Evolutionary conservation across 2,329 filamentous ascomycete genomes (phyloP).

Genomic region (Monilinia fructicola): DNA sequence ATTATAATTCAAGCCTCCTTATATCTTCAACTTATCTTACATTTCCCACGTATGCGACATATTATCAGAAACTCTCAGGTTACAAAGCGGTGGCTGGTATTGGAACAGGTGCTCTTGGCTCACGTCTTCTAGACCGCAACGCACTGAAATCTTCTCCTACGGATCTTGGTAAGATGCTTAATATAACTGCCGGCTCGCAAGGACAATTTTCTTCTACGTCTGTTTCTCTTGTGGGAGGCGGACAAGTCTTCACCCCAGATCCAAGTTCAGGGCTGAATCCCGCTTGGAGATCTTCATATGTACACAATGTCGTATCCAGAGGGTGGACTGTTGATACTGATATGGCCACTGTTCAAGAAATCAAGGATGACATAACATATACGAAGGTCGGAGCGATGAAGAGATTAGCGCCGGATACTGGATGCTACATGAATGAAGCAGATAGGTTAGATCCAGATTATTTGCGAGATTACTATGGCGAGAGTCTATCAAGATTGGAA

Average conservation of each 20-base stretch:
- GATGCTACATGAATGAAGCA: constrained; percentile 48
- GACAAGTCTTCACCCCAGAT: constrained; percentile 38
- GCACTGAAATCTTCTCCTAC: constrained; percentile 30
- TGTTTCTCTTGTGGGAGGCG: constrained; percentile 39
- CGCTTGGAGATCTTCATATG: constrained; percentile 36
- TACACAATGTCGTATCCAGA: constrained; percentile 29
- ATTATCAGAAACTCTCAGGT: constrained; percentile 38
- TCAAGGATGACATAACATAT: constrained; percentile 23
- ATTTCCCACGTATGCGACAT: constrained; percentile 36
- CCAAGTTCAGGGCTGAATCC: constrained; percentile 37
- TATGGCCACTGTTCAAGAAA: constrained; percentile 4
- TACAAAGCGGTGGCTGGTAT: constrained; percentile 29
- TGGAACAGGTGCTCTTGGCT: constrained; percentile 33
- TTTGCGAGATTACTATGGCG: constrained; percentile 42
- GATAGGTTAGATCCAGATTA: constrained; percentile 42
- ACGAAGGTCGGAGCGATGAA: constrained; percentile 36
- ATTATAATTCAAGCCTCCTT: constrained; percentile 21
- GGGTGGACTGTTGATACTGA: constrained; percentile 18
- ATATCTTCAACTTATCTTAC: constrained; percentile 27
- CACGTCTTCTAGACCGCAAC: constrained; percentile 36
- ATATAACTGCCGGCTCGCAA: constrained; percentile 35
- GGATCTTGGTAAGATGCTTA: constrained; percentile 34
- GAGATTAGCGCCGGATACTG: constrained; percentile 44
- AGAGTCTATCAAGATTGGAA: constrained; percentile 39
- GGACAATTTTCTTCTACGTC: constrained; percentile 34